Evolutionary conservation across 768 basidiomycete genomes (phyloP).

Genomic region (Hygrophoropsis aurantiaca): DNA sequence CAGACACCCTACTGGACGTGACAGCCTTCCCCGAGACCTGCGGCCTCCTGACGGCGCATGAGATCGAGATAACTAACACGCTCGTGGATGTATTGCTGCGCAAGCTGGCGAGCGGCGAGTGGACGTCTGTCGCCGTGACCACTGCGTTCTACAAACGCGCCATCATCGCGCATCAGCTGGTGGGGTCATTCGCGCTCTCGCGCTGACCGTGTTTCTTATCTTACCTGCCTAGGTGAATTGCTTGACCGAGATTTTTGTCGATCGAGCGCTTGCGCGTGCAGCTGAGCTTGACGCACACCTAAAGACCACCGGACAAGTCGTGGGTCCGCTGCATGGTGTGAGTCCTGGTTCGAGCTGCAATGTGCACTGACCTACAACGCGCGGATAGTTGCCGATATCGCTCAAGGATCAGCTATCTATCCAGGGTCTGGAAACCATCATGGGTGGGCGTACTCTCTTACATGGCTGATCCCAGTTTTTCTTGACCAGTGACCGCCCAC

Average conservation of each 20-base stretch:
- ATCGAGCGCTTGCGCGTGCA: conserved; percentile 65
- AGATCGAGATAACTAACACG: conserved; percentile 61
- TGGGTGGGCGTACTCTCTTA: conserved; percentile 44
- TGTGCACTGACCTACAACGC: too few relatives aligned
- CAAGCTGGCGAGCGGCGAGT: conserved; percentile 52
- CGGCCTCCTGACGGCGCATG: conserved; percentile 54
- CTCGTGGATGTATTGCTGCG: conserved; percentile 45
- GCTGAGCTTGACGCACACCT: conserved; percentile 64
- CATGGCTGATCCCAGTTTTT: background rate
- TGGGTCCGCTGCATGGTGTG: conserved; percentile 71
- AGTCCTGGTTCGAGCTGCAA: too few relatives aligned
- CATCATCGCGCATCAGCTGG: conserved; percentile 76
- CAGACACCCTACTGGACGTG: conserved; percentile 51
- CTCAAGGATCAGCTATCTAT: conserved; percentile 74
- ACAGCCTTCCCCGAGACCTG: conserved; percentile 51
- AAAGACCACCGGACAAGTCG: conserved; percentile 56
- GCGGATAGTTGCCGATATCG: conserved; percentile 53
- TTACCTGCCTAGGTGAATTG: conserved; percentile 63
- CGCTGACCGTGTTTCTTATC: background rate
- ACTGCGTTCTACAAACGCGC: conserved; percentile 78
- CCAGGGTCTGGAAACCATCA: conserved; percentile 66
- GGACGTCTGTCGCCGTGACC: conserved; percentile 68
- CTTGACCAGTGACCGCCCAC: background rate
- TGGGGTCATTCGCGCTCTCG: conserved; percentile 29
- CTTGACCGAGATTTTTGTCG: conserved; percentile 81